Conservation (phyloP, 2,329 filamentous ascomycete genomes). For the Didymosphaeria variabile region DNA sequence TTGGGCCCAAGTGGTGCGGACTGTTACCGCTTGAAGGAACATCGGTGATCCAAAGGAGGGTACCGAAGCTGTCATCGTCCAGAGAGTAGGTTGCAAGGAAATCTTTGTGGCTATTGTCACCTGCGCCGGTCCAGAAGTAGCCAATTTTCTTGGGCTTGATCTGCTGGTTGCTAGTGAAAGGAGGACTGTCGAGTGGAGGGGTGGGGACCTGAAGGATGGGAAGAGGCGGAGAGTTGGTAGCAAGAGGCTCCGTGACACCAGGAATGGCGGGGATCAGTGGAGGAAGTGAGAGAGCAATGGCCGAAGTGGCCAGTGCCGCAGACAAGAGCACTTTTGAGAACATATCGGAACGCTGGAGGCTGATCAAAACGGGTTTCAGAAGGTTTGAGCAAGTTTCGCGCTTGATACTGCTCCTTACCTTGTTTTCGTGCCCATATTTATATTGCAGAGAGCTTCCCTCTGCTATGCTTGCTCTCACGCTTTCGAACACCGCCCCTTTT, state of each 20-base stretch:
- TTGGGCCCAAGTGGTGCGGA: constrained; percentile 66
- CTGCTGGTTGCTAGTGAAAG: constrained; percentile 60
- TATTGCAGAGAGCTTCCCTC: constrained; percentile 19
- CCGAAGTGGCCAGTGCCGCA: constrained; percentile 28
- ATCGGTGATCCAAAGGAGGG: constrained; percentile 66
- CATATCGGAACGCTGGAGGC: constrained; percentile 26
- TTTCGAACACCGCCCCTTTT: constrained; percentile 7
- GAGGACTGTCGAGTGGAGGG: constrained; percentile 64
- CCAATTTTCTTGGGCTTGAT: constrained; percentile 73
- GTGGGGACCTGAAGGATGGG: constrained; percentile 68
- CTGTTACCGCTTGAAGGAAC: constrained; percentile 68
- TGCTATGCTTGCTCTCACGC: not conserved
- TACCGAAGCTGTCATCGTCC: constrained; percentile 71
- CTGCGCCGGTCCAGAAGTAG: constrained; percentile 70
- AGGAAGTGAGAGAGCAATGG: constrained; percentile 54
- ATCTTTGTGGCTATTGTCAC: constrained; percentile 67
- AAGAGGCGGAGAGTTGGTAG: constrained; percentile 60
- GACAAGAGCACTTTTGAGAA: constrained; percentile 32
- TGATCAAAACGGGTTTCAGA: constrained; percentile 26
- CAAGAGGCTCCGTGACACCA: constrained; percentile 67
- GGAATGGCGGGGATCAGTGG: constrained; percentile 68
- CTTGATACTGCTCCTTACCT: constrained; percentile 26
- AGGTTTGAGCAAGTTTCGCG: constrained; percentile 40
- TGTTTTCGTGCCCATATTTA: constrained; percentile 28
- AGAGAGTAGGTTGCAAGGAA: constrained; percentile 68